Percentiles rank a stretch among this genome's conserved stretches.
Conservation (phyloP, 192 early-diverging fungal species). For the Coemansia sp. region DNA sequence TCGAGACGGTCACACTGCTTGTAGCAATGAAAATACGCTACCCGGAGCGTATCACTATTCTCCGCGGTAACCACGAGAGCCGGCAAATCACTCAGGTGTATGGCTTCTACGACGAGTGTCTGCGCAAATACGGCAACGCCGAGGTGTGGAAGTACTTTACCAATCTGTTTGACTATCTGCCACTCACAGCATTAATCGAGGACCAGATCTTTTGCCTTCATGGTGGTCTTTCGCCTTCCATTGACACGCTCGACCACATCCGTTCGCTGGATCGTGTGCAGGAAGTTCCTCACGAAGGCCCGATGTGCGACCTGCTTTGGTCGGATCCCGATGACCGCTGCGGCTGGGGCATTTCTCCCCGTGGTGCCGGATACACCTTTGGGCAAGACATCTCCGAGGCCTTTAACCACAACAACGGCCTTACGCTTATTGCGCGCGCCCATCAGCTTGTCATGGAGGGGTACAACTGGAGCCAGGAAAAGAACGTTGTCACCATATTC, state of each 20-base stretch:
- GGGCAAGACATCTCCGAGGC: slow-evolving; percentile 86
- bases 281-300: slow-evolving; percentile 86
- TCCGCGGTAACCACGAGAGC: slow-evolving; percentile 98
- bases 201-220: slow-evolving; percentile 98
- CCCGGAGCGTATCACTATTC: slow-evolving; percentile 89
- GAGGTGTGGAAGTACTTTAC: slow-evolving; percentile 99
- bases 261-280: slow-evolving; percentile 92
- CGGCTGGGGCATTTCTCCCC: slow-evolving; percentile 86
- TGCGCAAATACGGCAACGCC: slow-evolving; percentile 97
- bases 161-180: slow-evolving; percentile 97
- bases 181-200: slow-evolving; percentile 95
- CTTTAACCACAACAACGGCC: slow-evolving; percentile 93
- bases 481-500: slow-evolving; percentile 99
- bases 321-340: slow-evolving; percentile 86
- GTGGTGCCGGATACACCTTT: slow-evolving; percentile 88
- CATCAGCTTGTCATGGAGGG: slow-evolving; percentile 96
- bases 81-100: slow-evolving; percentile 99
- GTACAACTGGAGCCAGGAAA: slow-evolving; percentile 98
- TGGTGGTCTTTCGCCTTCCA: slow-evolving; percentile 92
- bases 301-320: slow-evolving; percentile 89
- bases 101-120: slow-evolving; percentile 99
- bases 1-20: slow-evolving; percentile 96
- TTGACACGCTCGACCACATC: slow-evolving; percentile 97
- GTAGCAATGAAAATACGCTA: slow-evolving; percentile 94
- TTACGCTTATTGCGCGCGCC: slow-evolving; percentile 96